Base-by-base conservation (phyloP, 2,329 filamentous ascomycete genomes). In the Colletotrichum simmondsii region DNA sequence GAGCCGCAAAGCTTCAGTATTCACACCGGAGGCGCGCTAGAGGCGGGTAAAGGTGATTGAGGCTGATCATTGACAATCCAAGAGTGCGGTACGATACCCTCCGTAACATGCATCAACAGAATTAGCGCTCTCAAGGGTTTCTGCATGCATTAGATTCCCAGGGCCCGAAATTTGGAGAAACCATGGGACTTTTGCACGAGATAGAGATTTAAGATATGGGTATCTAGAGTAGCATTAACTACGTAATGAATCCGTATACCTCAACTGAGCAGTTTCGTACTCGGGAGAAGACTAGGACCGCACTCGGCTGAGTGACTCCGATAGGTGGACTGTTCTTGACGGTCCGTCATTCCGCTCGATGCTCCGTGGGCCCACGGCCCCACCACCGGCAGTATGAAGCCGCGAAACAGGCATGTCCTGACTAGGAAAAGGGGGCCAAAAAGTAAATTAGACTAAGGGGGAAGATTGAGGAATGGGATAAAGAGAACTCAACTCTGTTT, bases 1-100 rank as follows among this genome's bases (percentile, higher is more conserved):
- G 42, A 72, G 66, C 60, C 66, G 66, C 65, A 69, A 69, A 56
- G 65, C 65, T 65, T 69, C 24, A 46, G 10, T 14, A 3, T 32
- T 2, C 24, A 12, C 19, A 7, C 37, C 65, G 26, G 28, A 19
- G 3, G 30, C 30, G 2, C 30, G 30, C 30, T 32, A 42, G 24
- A 19, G 14, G 49, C 7, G 7, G 16, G 14, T 16, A 11, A 14
- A 14, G 24, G 42, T 8, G 5, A 53, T 7, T n/a, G 10, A 6
- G 26, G 64, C 16, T 19, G 28, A 68, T 58, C 68, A 42, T 59
- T 60, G 32, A 24, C 60, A 2, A 35, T 72, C 26, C n/a, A 5
- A 59, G 70, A 56, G 26, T 24, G 52, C 54, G 66, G 59, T 22
- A n/a, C n/a, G 12, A 6, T 26, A 57, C 26, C 56, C 30, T 61